Conservation (phyloP, 2,329 filamentous ascomycete species). For the Ophiostoma novo-ulmi region DNA sequence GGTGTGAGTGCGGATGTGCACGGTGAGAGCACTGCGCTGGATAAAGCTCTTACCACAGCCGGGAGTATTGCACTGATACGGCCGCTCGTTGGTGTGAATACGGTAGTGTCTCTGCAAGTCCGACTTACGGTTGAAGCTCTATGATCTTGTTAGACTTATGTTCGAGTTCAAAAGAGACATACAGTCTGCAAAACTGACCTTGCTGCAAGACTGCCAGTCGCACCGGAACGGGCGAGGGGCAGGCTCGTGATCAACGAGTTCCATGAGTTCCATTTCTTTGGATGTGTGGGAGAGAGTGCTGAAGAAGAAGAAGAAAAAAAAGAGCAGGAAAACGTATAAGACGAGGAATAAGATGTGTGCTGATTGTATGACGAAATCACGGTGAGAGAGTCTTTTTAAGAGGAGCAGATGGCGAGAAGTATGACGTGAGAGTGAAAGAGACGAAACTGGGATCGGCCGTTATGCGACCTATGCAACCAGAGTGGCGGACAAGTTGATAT, state of each 20-base stretch:
- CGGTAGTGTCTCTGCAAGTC: slow-evolving; percentile 65
- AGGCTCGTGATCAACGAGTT: slow-evolving; percentile 60
- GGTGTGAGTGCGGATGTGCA: slow-evolving; percentile 73
- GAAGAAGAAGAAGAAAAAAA: not conserved
- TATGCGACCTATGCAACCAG: not conserved
- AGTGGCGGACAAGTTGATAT: not conserved
- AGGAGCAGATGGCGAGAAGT: not conserved
- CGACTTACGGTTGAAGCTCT: slow-evolving; percentile 70
- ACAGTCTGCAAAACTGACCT: slow-evolving; percentile 41
- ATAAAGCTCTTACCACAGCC: slow-evolving; percentile 67
- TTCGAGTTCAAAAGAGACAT: not conserved
- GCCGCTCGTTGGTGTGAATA: slow-evolving; percentile 67
- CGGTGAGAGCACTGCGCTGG: slow-evolving; percentile 63
- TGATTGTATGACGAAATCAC: not conserved
- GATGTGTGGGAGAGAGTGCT: slow-evolving; percentile 14
- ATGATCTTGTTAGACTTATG: slow-evolving; percentile 5
- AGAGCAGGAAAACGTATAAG: not conserved
- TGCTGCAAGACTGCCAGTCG: slow-evolving; percentile 57
- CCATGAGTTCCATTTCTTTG: slow-evolving; percentile 56
- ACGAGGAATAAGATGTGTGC: not conserved
- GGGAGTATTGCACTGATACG: slow-evolving; percentile 56
- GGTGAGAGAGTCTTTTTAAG: not conserved
- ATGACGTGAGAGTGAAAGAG: not conserved
- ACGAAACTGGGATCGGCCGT: slow-evolving; percentile 3
- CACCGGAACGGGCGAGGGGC: slow-evolving; percentile 59